Base-by-base conservation (phyloP, 371 early-diverging fungal species). In the Actinomortierella ambigua region DNA sequence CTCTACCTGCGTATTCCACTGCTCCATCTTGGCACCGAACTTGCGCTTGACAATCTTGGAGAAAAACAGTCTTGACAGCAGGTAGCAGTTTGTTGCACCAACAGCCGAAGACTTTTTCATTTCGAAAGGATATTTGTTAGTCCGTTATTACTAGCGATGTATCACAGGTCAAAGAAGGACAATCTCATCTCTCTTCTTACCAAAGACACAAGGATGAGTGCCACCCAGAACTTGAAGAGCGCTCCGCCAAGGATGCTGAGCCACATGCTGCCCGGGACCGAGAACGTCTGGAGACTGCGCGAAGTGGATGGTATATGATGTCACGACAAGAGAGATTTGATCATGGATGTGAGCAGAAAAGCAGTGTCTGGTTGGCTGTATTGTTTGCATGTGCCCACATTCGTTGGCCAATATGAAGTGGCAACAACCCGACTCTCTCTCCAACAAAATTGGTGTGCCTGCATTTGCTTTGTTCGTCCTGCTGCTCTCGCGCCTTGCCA, bases 191-290 rank as follows among this genome's bases (percentile, higher is more conserved):
- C 22, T 2, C 40, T 27, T 64, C 78, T 62, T 39, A 79, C 79
- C 63, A 82, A n/a, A 2, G 83, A 81, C 9, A 88, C 85, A 15
- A 84, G 80, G 34, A 83, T 65, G 52, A 88, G 54, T 0, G 85
- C 78, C 14, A 84, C 61, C 82, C 85, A 83, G 48, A 86, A 83
- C 47, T 80, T 70, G 55, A 88, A 88, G 9, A 88, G 57, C 14
- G 88, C 81, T 20, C 88, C 88, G 50, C 86, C 86, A 11, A 88
- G 71, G 26, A 88, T 80, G 27, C 84, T 85, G 48, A 88, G 73
- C 88, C 86, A 86, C 85, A 86, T 86, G 50, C 87, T 86, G 5
- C 88, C 88, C 26, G 88, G 88, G 40, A 88, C 83, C 22, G 86
- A 85, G 57, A 88, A 88, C 28, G 86, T 85, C 56, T 88, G 87